These are phyloP conservation scores for Kodamaea kaohsiungensis DNA, from an alignment of 805 yeast species.

Conservation along the genomic window DNA sequence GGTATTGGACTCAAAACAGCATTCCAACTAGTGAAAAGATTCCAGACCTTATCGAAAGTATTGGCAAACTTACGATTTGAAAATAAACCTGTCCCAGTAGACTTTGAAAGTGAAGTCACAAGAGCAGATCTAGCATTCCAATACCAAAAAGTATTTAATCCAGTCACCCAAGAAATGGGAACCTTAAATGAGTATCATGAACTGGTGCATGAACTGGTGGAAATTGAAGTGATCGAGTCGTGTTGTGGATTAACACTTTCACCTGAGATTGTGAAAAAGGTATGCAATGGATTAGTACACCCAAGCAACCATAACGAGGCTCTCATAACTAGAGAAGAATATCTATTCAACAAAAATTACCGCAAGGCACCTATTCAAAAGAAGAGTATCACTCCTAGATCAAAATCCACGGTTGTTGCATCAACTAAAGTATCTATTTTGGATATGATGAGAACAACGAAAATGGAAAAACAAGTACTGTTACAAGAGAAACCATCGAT, in stretches of 20 bases:
- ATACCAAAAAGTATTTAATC: constrained; percentile 84
- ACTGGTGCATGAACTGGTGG: constrained; percentile 21
- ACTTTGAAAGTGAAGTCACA: constrained; percentile 58
- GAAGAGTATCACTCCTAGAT: not conserved
- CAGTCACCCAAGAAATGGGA: constrained; percentile 46
- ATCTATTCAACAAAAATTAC: constrained; percentile 16
- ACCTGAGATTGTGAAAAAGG: constrained; percentile 48
- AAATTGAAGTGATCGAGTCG: constrained; percentile 38
- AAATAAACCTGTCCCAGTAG: constrained; percentile 59
- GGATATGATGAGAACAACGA: constrained; percentile 7
- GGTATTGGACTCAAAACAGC: constrained; percentile 83
- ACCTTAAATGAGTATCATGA: constrained; percentile 57
- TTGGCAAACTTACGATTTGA: constrained; percentile 58
- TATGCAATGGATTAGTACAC: constrained; percentile 67
- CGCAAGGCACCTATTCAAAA: constrained; percentile 5
- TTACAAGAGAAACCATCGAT: not conserved
- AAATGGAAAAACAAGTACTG: not conserved
- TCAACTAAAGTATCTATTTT: not conserved
- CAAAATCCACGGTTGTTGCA: not conserved
- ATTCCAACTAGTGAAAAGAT: constrained; percentile 54
- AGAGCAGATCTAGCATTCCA: constrained; percentile 79
- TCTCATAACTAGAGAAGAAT: constrained; percentile 50
- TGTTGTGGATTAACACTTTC: constrained; percentile 51
- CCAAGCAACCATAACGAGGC: constrained; percentile 55
- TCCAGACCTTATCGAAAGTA: constrained; percentile 54